These are phyloP conservation scores for Umbelopsis ramanniana DNA, from an alignment of 192 early-diverging fungal genomes.

Conservation along the genomic window DNA sequence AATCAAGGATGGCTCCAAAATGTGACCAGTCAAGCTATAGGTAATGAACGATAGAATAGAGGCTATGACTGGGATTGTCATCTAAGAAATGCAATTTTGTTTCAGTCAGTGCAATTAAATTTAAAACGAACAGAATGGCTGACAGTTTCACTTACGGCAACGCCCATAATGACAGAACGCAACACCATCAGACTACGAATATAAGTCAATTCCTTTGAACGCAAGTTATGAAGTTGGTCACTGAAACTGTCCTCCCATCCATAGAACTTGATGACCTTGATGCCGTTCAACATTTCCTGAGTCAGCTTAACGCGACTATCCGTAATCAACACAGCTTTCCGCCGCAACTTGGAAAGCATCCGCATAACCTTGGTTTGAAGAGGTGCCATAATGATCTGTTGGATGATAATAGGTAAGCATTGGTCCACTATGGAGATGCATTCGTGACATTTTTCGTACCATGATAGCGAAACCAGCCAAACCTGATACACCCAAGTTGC, in stretches of 20 bases:
- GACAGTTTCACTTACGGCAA: slow-evolving; percentile 37
- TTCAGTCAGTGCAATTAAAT: not conserved
- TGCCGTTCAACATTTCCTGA: slow-evolving; percentile 71
- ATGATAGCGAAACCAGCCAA: slow-evolving; percentile 65
- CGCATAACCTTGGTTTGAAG: slow-evolving; percentile 40
- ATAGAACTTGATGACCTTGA: slow-evolving; percentile 79
- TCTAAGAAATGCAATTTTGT: slow-evolving; percentile 5
- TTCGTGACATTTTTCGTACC: not conserved
- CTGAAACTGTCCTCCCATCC: slow-evolving; percentile 64
- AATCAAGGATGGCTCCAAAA: slow-evolving; percentile 39
- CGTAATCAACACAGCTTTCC: slow-evolving; percentile 58
- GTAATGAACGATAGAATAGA: slow-evolving; percentile 50
- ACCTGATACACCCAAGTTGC: slow-evolving; percentile 63
- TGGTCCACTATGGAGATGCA: not conserved
- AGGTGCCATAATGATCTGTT: slow-evolving; percentile 35
- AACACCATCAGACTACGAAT: slow-evolving; percentile 43
- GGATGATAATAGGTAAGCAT: not conserved
- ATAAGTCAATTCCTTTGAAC: slow-evolving; percentile 43
- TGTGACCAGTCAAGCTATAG: slow-evolving; percentile 42
- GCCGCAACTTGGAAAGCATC: slow-evolving; percentile 36
- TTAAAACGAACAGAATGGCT: slow-evolving; percentile 44
- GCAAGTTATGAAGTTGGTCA: slow-evolving; percentile 42
- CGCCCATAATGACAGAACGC: slow-evolving; percentile 44
- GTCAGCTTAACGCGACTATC: slow-evolving; percentile 75
- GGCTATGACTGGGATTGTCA: slow-evolving; percentile 44